A percentile compares a stretch with the other conserved stretches of the same genome.
phyloP scores from a whole-genome alignment of 805 yeast genomes.

The Hanseniaspora taiwanica region DNA sequence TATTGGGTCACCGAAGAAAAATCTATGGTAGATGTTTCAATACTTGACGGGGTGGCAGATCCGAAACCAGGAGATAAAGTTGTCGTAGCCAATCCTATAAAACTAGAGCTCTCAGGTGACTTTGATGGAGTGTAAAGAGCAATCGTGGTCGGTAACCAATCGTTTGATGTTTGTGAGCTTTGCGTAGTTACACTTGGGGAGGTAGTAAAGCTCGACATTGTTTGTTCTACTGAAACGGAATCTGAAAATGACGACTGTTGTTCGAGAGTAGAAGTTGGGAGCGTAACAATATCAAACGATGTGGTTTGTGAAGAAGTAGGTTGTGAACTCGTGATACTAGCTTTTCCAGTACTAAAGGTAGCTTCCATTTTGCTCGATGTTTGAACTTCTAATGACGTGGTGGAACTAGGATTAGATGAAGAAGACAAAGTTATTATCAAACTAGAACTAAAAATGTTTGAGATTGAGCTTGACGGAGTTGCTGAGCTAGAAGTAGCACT shows the following conservation, averaged over 20 bases:
- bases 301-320: constrained; percentile 8
- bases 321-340: constrained; percentile 2
- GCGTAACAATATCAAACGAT: constrained; percentile 2
- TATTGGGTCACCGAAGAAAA: constrained; percentile 21
- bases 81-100: background rate
- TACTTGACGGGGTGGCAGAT: background rate
- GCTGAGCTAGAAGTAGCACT: constrained; percentile 14
- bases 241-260: constrained; percentile 12
- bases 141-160: constrained; percentile 15
- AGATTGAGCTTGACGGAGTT: constrained; percentile 12
- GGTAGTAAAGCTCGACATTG: constrained; percentile 22
- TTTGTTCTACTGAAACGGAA: constrained; percentile 15
- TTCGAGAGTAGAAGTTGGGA: constrained; percentile 8
- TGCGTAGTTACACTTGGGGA: constrained; percentile 19
- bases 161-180: constrained; percentile 25
- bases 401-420: background rate
- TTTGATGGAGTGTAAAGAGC: constrained; percentile 18
- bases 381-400: too few species aligned
- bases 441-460: constrained; percentile 5
- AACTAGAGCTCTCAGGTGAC: constrained; percentile 13
- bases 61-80: background rate
- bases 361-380: constrained; percentile 17
- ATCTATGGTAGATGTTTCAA: background rate
- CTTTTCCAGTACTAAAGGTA: constrained; percentile 8
- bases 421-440: too few species aligned